Evolutionary conservation across 306 rosid species (phyloP).

Genomic region (Boehmeria nivea): DNA sequence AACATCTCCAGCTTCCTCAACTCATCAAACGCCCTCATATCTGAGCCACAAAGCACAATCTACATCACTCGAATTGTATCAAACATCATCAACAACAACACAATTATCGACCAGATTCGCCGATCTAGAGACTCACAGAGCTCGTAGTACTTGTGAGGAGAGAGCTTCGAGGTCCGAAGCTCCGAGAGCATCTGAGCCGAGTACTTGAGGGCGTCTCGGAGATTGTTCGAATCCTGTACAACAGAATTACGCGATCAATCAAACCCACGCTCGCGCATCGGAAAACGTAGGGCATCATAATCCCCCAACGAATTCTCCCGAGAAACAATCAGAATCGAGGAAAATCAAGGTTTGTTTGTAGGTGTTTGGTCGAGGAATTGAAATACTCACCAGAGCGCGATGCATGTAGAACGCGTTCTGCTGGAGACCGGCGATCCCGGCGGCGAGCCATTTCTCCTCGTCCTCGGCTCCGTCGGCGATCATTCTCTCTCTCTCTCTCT

Average conservation of each 20-base stretch:
- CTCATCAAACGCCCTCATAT: slow-evolving; percentile 97
- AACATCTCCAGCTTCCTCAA: slow-evolving; percentile 91
- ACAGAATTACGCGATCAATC: slow-evolving; percentile 12
- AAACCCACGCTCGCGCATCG: too few species aligned
- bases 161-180: slow-evolving; percentile 92
- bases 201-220: slow-evolving; percentile 86
- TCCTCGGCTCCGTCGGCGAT: slow-evolving; percentile 82
- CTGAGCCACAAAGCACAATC: slow-evolving; percentile 33
- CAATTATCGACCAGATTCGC: slow-evolving; percentile 24
- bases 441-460: slow-evolving; percentile 89
- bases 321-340: not conserved
- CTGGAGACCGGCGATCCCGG: slow-evolving; percentile 97
- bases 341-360: not conserved
- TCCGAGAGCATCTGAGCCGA: slow-evolving; percentile 99
- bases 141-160: slow-evolving; percentile 93
- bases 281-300: slow-evolving; percentile 14
- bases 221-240: slow-evolving; percentile 84
- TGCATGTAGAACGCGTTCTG: slow-evolving; percentile 97
- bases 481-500: slow-evolving; percentile 33
- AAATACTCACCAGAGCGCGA: slow-evolving; percentile 74
- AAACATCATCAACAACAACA: slow-evolving; percentile 13
- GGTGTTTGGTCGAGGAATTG: slow-evolving; percentile 8
- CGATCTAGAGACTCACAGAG: slow-evolving; percentile 58
- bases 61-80: not conserved
- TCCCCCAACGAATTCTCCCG: slow-evolving; percentile 1